phyloP scores from a whole-genome alignment of 2,329 filamentous ascomycete species.

The Remersonia thermophila region DNA sequence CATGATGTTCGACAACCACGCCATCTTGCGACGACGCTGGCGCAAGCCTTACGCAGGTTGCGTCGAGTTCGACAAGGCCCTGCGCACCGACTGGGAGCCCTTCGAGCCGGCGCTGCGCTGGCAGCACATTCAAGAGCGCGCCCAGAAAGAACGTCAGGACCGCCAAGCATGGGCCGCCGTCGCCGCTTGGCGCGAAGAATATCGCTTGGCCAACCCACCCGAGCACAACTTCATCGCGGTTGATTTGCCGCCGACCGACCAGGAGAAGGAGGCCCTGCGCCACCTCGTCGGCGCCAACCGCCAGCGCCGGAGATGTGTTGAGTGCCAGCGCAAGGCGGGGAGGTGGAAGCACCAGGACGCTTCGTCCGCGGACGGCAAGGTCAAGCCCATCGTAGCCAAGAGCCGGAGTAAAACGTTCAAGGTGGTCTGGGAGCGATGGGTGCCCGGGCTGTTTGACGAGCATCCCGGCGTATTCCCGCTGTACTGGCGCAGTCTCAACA shows the following conservation, averaged over 20 bases:
- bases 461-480: no score
- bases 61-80: constrained; percentile 4
- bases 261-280: neutral
- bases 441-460: no score
- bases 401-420: neutral
- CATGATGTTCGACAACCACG: constrained; percentile 15
- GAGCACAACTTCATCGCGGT: no score
- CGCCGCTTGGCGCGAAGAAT: no score
- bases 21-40: constrained; percentile 8
- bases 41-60: constrained; percentile 13
- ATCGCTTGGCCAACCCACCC: neutral
- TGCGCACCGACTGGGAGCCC: constrained; percentile 13
- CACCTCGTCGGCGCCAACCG: constrained; percentile 6
- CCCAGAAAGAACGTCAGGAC: neutral
- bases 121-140: constrained; percentile 3
- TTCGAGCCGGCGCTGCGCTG: constrained; percentile 1
- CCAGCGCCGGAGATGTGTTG: constrained; percentile 9
- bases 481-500: no score
- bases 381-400: neutral
- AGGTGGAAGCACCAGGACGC: neutral
- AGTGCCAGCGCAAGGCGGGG: constrained; percentile 6
- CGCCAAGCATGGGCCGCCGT: neutral
- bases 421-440: neutral
- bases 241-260: neutral
- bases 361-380: neutral